These are phyloP conservation scores for Trichophyton equinum DNA, from an alignment of 2,329 filamentous ascomycete genomes.

Conservation along the genomic window DNA sequence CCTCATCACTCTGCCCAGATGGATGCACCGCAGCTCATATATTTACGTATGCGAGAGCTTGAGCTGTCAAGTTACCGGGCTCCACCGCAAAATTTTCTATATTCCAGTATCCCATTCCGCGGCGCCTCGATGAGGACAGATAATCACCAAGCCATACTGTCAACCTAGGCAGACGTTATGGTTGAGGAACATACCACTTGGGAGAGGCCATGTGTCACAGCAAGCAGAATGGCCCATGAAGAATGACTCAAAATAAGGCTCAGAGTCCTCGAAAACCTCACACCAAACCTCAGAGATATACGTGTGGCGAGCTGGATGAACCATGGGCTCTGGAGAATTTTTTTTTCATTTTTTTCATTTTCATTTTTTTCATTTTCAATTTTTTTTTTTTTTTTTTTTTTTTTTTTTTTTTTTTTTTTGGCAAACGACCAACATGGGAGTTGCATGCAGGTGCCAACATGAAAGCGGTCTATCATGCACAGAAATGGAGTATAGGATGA, in stretches of 20 bases:
- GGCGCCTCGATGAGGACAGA: neutral
- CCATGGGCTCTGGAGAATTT: neutral
- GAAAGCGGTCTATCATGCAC: neutral
- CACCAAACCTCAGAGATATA: neutral
- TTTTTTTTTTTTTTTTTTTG: neutral
- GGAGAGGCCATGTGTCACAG: constrained; percentile 1
- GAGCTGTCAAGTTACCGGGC: neutral
- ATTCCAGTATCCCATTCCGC: neutral
- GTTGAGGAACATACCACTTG: neutral
- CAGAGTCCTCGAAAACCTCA: neutral
- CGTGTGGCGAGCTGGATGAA: neutral
- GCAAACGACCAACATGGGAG: neutral
- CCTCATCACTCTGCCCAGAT: neutral
- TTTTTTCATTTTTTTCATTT: neutral
- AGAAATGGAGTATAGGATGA: neutral
- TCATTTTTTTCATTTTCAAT: too few relatives aligned
- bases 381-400: neutral
- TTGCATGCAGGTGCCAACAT: neutral
- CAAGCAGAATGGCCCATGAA: neutral
- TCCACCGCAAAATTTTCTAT: neutral
- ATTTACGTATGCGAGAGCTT: neutral
- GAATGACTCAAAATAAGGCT: neutral
- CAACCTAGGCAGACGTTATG: neutral
- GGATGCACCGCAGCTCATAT: neutral
- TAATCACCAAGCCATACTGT: neutral